Evolutionary conservation across 768 basidiomycete species (phyloP).

Genomic region (Suillus hirtellus): DNA sequence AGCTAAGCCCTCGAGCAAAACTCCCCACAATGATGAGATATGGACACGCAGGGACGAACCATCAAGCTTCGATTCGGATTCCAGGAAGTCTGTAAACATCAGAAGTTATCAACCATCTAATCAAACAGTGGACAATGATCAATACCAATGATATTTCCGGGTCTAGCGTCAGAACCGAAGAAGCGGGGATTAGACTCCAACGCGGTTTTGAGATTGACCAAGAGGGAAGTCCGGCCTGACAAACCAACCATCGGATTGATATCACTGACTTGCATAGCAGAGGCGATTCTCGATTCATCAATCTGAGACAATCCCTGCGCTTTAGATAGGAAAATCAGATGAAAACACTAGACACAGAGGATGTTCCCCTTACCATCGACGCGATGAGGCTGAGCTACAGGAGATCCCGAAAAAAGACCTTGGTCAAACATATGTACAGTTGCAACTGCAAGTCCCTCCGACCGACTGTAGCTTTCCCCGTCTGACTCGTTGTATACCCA

Average conservation of each 20-base stretch:
- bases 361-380: constrained; percentile 66
- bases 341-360: neutral
- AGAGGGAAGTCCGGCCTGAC: constrained; percentile 78
- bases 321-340: constrained; percentile 28
- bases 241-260: constrained; percentile 89
- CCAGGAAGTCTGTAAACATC: constrained; percentile 61
- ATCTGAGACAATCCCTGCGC: constrained; percentile 71
- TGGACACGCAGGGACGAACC: constrained; percentile 53
- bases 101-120: neutral
- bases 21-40: constrained; percentile 76
- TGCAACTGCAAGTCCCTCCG: constrained; percentile 86
- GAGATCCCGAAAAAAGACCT: constrained; percentile 76
- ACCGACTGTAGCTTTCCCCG: constrained; percentile 58
- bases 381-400: constrained; percentile 56
- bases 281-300: constrained; percentile 56
- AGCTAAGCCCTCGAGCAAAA: constrained; percentile 78
- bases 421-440: constrained; percentile 85
- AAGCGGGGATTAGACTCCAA: constrained; percentile 62
- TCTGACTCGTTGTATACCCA: constrained; percentile 76
- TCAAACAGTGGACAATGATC: constrained; percentile 10
- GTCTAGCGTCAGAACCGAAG: constrained; percentile 74
- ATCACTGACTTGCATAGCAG: constrained; percentile 76
- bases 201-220: constrained; percentile 72
- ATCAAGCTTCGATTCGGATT: constrained; percentile 48
- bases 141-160: constrained; percentile 80